A percentile compares a stretch with the other conserved stretches of the same genome.
phyloP scores from a whole-genome alignment of 2,329 filamentous ascomycete species.

The Aspergillus calidoustus region DNA sequence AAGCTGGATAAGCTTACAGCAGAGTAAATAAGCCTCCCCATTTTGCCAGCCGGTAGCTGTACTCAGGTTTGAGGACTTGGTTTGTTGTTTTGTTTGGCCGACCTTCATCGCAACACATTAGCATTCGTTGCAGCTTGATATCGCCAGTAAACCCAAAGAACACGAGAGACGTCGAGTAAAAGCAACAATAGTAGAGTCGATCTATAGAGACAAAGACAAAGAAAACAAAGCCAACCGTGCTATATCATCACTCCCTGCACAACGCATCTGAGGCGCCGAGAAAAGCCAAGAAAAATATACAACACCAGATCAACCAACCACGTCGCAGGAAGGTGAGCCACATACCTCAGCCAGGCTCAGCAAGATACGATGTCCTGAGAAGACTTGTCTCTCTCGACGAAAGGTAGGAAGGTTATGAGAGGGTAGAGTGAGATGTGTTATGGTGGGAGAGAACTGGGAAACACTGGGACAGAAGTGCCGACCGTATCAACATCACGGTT shows the following conservation, averaged over 20 bases:
- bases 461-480: background rate
- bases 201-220: background rate
- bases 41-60: conserved; percentile 23
- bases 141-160: background rate
- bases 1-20: conserved; percentile 35
- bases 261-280: conserved; percentile 1
- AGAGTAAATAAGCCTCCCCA: conserved; percentile 47
- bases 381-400: background rate
- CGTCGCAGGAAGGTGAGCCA: background rate
- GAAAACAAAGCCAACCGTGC: background rate
- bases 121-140: background rate
- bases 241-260: background rate
- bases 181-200: background rate
- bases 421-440: background rate
- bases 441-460: background rate
- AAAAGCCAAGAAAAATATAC: conserved; percentile 1
- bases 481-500: background rate
- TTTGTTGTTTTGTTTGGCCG: background rate
- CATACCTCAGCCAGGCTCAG: background rate
- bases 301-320: conserved; percentile 4
- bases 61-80: background rate
- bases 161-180: background rate
- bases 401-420: background rate
- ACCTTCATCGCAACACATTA: conserved; percentile 6
- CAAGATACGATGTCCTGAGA: background rate